Conservation (phyloP, 2,329 filamentous ascomycete genomes). For the Stachybotrys chlorohalonatus region DNA sequence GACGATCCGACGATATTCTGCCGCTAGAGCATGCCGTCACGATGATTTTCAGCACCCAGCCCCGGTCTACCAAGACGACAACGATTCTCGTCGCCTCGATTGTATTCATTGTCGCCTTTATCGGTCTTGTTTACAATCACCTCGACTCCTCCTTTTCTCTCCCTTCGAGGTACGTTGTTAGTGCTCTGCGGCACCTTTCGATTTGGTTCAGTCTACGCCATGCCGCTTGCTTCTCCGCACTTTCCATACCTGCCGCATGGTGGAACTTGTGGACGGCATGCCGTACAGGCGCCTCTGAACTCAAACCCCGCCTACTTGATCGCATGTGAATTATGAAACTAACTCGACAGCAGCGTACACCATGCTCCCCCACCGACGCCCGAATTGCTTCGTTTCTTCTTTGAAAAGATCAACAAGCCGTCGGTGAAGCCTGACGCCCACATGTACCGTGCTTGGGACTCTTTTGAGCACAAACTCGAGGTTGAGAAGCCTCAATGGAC, state of each 20-base stretch:
- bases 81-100: slow-evolving; percentile 18
- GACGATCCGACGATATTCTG: background rate
- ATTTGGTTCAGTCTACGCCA: background rate
- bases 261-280: background rate
- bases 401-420: slow-evolving; percentile 22
- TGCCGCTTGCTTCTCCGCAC: background rate
- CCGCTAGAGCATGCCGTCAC: slow-evolving; percentile 11
- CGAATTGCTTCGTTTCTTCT: slow-evolving; percentile 20
- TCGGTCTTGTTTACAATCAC: slow-evolving; percentile 22
- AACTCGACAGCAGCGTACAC: background rate
- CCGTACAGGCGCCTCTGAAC: too few species aligned
- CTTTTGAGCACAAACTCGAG: slow-evolving; percentile 21
- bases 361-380: slow-evolving; percentile 4
- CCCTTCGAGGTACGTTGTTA: slow-evolving; percentile 8
- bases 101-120: slow-evolving; percentile 21
- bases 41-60: slow-evolving; percentile 19
- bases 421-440: slow-evolving; percentile 13
- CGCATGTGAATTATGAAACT: background rate
- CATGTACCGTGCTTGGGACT: slow-evolving; percentile 20
- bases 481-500: slow-evolving; percentile 19
- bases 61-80: slow-evolving; percentile 20
- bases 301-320: too few species aligned
- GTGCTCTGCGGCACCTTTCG: background rate
- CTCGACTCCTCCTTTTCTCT: slow-evolving; percentile 16
- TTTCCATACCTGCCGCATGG: background rate